Evolutionary conservation across 202 grass and related monocot species (phyloP).

Genomic region (Digitaria exilis): DNA sequence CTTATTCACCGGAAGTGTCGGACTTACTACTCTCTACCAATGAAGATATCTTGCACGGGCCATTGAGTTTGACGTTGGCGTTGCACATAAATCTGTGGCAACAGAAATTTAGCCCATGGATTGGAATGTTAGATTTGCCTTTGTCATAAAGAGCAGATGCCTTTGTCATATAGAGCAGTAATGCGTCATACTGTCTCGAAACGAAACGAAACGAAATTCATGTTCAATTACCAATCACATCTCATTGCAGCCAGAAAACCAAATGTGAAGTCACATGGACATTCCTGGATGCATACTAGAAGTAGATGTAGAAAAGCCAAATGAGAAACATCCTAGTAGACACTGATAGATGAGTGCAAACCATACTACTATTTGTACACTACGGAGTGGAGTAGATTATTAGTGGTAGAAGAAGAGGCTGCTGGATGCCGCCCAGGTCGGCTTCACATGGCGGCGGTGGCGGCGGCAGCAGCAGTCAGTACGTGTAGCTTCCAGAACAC

Average conservation of each 20-base stretch:
- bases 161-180: not conserved
- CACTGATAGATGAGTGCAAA: too few relatives aligned
- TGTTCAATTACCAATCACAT: not conserved
- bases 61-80: not conserved
- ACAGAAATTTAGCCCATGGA: not conserved
- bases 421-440: not conserved
- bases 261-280: too few relatives aligned
- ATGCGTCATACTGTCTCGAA: too few relatives aligned
- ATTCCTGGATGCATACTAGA: too few relatives aligned
- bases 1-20: not conserved
- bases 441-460: constrained; percentile 27
- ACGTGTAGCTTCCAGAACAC: constrained; percentile 58
- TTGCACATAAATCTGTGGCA: not conserved
- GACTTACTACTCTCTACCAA: too few relatives aligned
- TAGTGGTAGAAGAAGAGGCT: too few relatives aligned
- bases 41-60: not conserved
- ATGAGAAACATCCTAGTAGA: too few relatives aligned
- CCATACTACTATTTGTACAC: too few relatives aligned
- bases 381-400: too few relatives aligned
- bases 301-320: too few relatives aligned
- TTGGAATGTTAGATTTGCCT: not conserved
- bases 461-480: not conserved
- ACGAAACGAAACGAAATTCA: not conserved
- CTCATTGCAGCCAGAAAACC: not conserved
- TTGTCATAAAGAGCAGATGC: too few relatives aligned